These are phyloP conservation scores for Cercospora sp. DNA, from an alignment of 2,329 filamentous ascomycete genomes.

Conservation along the genomic window DNA sequence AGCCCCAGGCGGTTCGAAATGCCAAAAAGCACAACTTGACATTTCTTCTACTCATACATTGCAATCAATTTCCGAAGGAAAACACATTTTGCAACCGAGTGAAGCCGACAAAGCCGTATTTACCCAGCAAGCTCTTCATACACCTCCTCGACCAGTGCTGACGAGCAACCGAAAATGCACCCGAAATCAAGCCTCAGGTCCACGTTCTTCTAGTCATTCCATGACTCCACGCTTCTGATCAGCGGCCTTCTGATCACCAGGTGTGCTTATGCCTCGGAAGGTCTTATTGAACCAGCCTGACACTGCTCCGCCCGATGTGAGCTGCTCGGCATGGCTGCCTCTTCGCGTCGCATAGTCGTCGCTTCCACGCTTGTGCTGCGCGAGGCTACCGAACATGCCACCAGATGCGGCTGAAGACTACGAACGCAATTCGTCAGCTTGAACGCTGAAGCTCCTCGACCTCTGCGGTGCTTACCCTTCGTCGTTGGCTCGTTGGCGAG, in stretches of 20 bases:
- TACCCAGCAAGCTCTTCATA: not conserved
- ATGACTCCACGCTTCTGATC: slow-evolving; percentile 28
- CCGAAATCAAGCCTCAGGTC: slow-evolving; percentile 5
- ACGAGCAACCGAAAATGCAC: not conserved
- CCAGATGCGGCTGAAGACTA: slow-evolving; percentile 32
- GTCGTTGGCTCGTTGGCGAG: slow-evolving; percentile 22
- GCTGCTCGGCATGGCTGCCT: slow-evolving; percentile 32
- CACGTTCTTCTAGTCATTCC: slow-evolving; percentile 26
- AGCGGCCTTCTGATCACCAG: slow-evolving; percentile 14
- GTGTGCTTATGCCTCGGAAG: slow-evolving; percentile 30
- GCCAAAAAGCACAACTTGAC: not conserved
- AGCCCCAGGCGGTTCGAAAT: not conserved
- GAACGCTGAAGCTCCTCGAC: not conserved
- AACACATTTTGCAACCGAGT: not conserved
- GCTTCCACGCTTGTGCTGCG: slow-evolving; percentile 35
- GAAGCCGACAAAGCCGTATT: not conserved
- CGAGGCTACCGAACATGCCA: slow-evolving; percentile 34
- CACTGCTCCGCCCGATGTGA: slow-evolving; percentile 24
- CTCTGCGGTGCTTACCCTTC: slow-evolving; percentile 15
- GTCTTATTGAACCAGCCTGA: slow-evolving; percentile 35
- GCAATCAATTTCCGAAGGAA: not conserved
- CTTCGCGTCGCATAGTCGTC: slow-evolving; percentile 37
- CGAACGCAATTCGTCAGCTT: not conserved
- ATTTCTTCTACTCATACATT: not conserved
- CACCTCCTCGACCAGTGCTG: not conserved